phyloP scores from a whole-genome alignment of 805 yeast species.

The Cyberlindnera subsufficiens region DNA sequence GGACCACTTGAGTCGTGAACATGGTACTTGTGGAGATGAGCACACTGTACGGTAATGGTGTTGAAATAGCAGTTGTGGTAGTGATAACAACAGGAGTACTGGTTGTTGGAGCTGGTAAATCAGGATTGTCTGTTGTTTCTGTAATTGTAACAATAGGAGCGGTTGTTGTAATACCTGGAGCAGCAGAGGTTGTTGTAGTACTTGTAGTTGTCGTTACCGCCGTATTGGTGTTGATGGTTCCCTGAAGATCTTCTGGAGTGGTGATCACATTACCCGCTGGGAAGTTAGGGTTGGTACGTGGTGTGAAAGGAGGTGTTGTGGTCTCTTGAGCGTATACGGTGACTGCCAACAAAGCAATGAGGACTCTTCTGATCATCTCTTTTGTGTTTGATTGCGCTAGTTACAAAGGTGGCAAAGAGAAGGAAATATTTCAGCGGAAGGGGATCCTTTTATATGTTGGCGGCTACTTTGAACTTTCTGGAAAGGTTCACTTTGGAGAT shows the following conservation, averaged over 20 bases:
- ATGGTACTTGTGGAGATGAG: constrained; percentile 16
- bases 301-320: constrained; percentile 10
- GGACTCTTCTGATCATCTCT: neutral
- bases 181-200: neutral
- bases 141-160: constrained; percentile 5
- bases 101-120: constrained; percentile 1
- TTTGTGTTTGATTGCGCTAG: neutral
- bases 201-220: constrained; percentile 6
- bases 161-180: neutral
- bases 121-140: constrained; percentile 1
- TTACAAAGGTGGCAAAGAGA: too few species aligned
- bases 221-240: constrained; percentile 17
- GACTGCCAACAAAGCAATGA: neutral
- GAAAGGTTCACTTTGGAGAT: too few species aligned
- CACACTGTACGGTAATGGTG: constrained; percentile 11
- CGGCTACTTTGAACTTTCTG: too few species aligned
- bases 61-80: constrained; percentile 9
- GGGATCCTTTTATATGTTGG: too few species aligned
- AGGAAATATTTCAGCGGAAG: too few species aligned
- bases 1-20: constrained; percentile 1
- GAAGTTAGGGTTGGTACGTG: constrained; percentile 17
- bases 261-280: constrained; percentile 14
- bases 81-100: constrained; percentile 10
- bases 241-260: constrained; percentile 9
- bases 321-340: constrained; percentile 1